These are phyloP conservation scores for Nasturtium officinale DNA, from an alignment of 345 rosid species.

Conservation along the genomic window DNA sequence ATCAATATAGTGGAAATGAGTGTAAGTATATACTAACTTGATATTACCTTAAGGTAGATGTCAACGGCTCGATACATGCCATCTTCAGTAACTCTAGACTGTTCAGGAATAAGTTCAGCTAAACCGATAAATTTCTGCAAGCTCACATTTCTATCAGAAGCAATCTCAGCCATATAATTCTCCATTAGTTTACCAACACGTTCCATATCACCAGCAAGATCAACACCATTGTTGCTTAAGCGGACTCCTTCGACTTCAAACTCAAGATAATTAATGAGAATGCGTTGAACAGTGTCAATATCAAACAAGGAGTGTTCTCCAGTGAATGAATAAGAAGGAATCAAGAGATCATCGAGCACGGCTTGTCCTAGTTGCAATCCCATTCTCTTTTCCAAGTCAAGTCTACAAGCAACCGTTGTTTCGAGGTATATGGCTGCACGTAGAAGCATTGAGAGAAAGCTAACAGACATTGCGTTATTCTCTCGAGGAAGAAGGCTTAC, in stretches of 20 bases:
- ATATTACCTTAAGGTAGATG: slow-evolving; percentile 82
- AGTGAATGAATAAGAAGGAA: slow-evolving; percentile 73
- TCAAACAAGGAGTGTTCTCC: slow-evolving; percentile 79
- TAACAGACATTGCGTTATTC: slow-evolving; percentile 73
- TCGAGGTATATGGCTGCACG: slow-evolving; percentile 84
- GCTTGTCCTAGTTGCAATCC: slow-evolving; percentile 80
- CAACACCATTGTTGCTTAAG: slow-evolving; percentile 51
- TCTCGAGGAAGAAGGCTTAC: slow-evolving; percentile 92
- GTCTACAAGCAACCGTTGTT: slow-evolving; percentile 92
- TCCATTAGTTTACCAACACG: slow-evolving; percentile 89
- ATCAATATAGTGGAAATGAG: neutral
- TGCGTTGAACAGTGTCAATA: slow-evolving; percentile 76
- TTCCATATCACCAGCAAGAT: slow-evolving; percentile 61
- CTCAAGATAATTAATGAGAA: slow-evolving; percentile 73
- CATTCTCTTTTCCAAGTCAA: slow-evolving; percentile 89
- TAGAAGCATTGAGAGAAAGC: slow-evolving; percentile 88
- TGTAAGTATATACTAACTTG: neutral
- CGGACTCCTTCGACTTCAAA: slow-evolving; percentile 54
- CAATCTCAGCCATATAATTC: slow-evolving; percentile 83
- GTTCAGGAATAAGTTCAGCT: slow-evolving; percentile 81
- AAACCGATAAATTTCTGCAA: slow-evolving; percentile 65
- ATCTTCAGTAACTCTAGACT: slow-evolving; percentile 79
- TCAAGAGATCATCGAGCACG: slow-evolving; percentile 81
- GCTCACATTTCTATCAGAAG: slow-evolving; percentile 69
- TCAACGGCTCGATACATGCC: slow-evolving; percentile 88